These are phyloP conservation scores for Scalesia atractyloides DNA, from an alignment of 129 eudicot genomes.

Conservation along the genomic window DNA sequence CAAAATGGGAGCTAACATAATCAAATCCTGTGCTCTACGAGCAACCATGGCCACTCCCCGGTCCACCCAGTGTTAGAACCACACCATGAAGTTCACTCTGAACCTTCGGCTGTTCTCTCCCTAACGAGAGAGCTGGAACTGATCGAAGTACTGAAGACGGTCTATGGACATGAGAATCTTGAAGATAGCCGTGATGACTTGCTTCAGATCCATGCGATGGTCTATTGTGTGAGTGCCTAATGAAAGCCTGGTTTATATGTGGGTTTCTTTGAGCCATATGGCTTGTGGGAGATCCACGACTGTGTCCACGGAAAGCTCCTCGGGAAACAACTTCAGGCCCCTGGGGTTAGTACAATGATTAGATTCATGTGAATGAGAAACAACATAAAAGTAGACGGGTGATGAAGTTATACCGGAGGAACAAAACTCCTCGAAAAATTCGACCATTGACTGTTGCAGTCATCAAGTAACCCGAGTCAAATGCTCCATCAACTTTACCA, in stretches of 20 bases:
- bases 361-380: neutral
- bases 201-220: conserved; percentile 35
- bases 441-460: conserved; percentile 87
- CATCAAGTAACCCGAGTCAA: conserved; percentile 92
- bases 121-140: conserved; percentile 22
- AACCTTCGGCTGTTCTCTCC: conserved; percentile 40
- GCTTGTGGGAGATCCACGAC: conserved; percentile 31
- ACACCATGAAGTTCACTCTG: conserved; percentile 79
- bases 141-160: conserved; percentile 37
- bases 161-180: conserved; percentile 36
- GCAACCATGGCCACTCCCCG: conserved; percentile 47
- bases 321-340: conserved; percentile 57
- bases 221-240: conserved; percentile 39
- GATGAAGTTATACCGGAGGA: conserved; percentile 65
- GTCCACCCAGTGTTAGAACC: conserved; percentile 80
- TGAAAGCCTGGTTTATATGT: conserved; percentile 31
- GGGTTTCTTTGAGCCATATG: conserved; percentile 42
- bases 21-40: conserved; percentile 1
- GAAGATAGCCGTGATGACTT: conserved; percentile 21
- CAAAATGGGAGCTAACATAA: conserved; percentile 17
- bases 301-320: conserved; percentile 42
- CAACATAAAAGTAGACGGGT: neutral
- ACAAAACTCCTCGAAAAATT: conserved; percentile 82
- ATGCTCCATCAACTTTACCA: conserved; percentile 90
- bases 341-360: conserved; percentile 28